Evolutionary conservation across 2,329 filamentous ascomycete species (phyloP), one percentile per base, ranked within the genome.

Genomic region (Colletotrichum filicis): DNA sequence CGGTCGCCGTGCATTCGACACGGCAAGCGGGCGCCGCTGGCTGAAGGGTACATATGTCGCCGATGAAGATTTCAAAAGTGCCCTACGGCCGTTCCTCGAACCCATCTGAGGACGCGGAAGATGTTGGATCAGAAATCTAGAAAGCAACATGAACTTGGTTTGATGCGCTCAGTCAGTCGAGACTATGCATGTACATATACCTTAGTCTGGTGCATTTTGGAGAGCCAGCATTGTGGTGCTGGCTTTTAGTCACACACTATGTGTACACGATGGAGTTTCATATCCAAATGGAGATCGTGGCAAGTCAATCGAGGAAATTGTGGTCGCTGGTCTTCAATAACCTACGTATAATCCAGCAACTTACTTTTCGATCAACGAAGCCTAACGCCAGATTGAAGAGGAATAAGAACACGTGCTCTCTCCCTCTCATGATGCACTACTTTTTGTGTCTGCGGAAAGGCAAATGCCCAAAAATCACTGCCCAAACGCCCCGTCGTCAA

Each of bases 41-140:
- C 83, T 98, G 67, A 93, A 94, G 77, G 97, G 97, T 5, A 90
- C 94, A 0, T 99, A 98, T 82, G 87, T 98, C 32, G 90, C 93
- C 74, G 78, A 82, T 5, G 81, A 86, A 68, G 85, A 85, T 71
- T 86, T 87, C 64, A 57, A 78, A 12, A 87, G 85, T 71, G 79
- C 59, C 11, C 14, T 64, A 11, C 30, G 61, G 46, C 53, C 46
- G 24, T 74, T 35, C 61, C 56, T 35, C 16, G 28, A 28, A 53
- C 26, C 3, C 19, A 49, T 49, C 19, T 49, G 1, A n/a, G 1
- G 42, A 49, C 11, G 7, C 3, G 42, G 8, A n/a, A 6, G 16
- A 49, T 8, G 16, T 16, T 19, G 19, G 7, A 49, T 49, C 19
- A 2, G 8, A 49, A 49, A 49, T 22, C 2, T 9, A 22, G 42